Conservation (phyloP, 805 yeast species). For the Candida railenensis region DNA sequence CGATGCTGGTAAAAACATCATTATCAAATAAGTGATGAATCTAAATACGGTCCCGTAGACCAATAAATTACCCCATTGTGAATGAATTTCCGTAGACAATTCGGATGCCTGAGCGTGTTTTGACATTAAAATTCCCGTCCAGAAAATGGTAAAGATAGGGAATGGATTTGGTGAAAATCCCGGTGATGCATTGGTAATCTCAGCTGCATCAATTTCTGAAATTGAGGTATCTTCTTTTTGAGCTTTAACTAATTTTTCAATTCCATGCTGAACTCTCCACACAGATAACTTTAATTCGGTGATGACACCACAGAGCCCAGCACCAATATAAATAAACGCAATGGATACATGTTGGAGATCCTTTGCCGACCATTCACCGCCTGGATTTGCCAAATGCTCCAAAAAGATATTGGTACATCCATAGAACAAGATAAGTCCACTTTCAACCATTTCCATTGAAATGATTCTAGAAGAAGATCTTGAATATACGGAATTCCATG, state of each 20-base stretch:
- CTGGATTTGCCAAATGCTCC: constrained; percentile 71
- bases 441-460: constrained; percentile 85
- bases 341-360: constrained; percentile 89
- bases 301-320: constrained; percentile 87
- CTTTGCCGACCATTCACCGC: constrained; percentile 85
- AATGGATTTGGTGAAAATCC: constrained; percentile 92
- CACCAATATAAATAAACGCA: constrained; percentile 88
- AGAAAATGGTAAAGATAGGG: constrained; percentile 88
- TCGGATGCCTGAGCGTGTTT: constrained; percentile 84
- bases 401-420: constrained; percentile 87
- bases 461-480: not conserved
- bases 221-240: constrained; percentile 11
- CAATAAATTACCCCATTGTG: constrained; percentile 89
- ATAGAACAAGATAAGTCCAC: constrained; percentile 76
- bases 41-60: constrained; percentile 83
- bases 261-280: constrained; percentile 55
- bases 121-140: constrained; percentile 97
- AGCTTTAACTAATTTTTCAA: constrained; percentile 14
- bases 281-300: constrained; percentile 63
- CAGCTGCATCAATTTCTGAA: constrained; percentile 7
- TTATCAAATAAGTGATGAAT: constrained; percentile 56
- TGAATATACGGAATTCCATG: constrained; percentile 52
- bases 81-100: constrained; percentile 76
- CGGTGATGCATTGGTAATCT: constrained; percentile 44
- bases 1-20: constrained; percentile 44